Conservation (phyloP, 495 filamentous ascomycete genomes). For the Tuber borchii region DNA sequence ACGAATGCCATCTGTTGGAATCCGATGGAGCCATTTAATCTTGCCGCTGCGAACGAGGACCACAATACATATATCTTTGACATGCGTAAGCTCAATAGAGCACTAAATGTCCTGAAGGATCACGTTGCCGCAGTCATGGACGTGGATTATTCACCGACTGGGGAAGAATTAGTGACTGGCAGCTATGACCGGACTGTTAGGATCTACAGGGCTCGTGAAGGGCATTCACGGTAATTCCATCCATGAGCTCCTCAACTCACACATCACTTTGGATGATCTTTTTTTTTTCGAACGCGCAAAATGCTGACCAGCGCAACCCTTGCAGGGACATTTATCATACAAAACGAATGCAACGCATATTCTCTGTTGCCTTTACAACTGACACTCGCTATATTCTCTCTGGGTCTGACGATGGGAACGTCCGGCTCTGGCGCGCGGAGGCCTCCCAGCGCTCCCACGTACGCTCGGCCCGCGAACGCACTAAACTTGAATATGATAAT, state of each 20-base stretch:
- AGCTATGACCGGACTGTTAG: conserved; percentile 78
- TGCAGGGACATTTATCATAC: conserved; percentile 88
- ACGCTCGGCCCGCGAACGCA: conserved; percentile 72
- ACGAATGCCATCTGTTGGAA: conserved; percentile 89
- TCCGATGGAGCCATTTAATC: conserved; percentile 91
- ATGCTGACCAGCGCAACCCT: background rate
- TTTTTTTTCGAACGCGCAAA: background rate
- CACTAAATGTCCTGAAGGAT: conserved; percentile 86
- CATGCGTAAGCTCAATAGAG: conserved; percentile 74
- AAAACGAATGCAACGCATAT: conserved; percentile 95
- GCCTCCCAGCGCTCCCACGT: conserved; percentile 81
- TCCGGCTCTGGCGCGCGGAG: conserved; percentile 83
- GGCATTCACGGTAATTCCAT: conserved; percentile 54
- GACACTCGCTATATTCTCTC: conserved; percentile 82
- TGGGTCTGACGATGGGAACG: conserved; percentile 87
- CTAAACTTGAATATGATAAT: conserved; percentile 87
- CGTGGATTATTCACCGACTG: conserved; percentile 89
- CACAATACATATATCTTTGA: conserved; percentile 79
- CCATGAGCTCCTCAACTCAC: background rate
- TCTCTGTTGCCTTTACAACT: conserved; percentile 73
- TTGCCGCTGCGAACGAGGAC: conserved; percentile 73
- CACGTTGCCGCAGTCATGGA: conserved; percentile 97
- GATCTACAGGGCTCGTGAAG: conserved; percentile 70
- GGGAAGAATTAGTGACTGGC: conserved; percentile 84
- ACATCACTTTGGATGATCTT: background rate